Base-by-base conservation (phyloP, 164 flowering plant species). In the Cinnamomum micranthum region DNA sequence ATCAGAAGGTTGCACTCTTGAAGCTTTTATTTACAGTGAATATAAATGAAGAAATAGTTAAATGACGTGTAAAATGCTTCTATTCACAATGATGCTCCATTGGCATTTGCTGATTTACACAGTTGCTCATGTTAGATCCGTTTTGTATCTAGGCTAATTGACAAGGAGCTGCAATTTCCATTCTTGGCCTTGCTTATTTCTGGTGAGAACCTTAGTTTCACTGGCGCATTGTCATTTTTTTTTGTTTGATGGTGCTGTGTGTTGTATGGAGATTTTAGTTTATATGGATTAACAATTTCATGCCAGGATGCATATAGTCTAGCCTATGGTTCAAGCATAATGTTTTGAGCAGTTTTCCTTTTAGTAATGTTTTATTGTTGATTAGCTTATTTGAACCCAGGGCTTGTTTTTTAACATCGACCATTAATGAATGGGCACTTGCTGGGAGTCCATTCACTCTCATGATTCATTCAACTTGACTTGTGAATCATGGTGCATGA, bases 111-210 rank as follows among this genome's bases (percentile, higher is more conserved):
- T 27, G 67, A 64, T 33, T 67, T 52, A 27, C 17, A 27, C 33
- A 25, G 64, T 35, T 67, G 50, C 20, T 67, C 33, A 67, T 31
- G 20, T 19, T 66, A 25, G 28, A 66, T 27, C 74, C 28, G 20
- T 71, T 77, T 77, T 76, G 14, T 50, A 20, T 79, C 60, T 77
- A 95, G 99, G 88, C 73, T 93, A 87, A 76, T 77, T 25, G 90
- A 92, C 71, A 81, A 67, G 76, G 87, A 93, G 27, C 74, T 95
- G 85, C 88, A 86, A 68, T 95, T 95, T 84, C 99, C 99, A 70
- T 95, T 95, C 86, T 75, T 95, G 86, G 92, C 90, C 33, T 86
- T 95, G 79, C 97, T 95, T 31, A 86, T 95, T 79, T 95, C 99
- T 81, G 99, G 99, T 93, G 80, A 81, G 20, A 68, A 6, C 19